Evolutionary conservation across 1,284 basidiomycete species (phyloP).

Genomic region (Sporisorium exsertum): DNA sequence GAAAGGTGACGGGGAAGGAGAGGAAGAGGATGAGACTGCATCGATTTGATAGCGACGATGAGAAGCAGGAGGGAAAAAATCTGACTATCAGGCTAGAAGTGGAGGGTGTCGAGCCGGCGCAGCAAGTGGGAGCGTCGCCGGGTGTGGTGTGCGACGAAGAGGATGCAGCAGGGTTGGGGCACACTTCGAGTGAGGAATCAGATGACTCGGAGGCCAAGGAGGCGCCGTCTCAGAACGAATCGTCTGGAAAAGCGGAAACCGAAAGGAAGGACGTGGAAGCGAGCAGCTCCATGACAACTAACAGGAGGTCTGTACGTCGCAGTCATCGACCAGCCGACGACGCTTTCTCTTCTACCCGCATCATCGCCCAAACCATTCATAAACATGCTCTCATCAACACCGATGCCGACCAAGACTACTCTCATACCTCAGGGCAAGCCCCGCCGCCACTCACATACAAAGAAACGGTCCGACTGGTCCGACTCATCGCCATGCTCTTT

Average conservation of each 20-base stretch:
- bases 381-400: background rate
- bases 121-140: background rate
- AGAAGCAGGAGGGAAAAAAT: background rate
- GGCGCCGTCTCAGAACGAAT: background rate
- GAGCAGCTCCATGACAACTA: background rate
- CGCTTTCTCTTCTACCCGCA: background rate
- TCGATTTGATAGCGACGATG: conserved; percentile 23
- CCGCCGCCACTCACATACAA: conserved; percentile 35
- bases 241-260: background rate
- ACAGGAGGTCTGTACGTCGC: background rate
- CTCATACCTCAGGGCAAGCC: background rate
- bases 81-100: conserved; percentile 8
- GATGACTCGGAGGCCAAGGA: background rate
- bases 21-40: conserved; percentile 19
- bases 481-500: conserved; percentile 41
- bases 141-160: conserved; percentile 15
- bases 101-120: background rate
- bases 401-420: background rate
- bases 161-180: conserved; percentile 6
- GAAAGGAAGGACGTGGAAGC: background rate
- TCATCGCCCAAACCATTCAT: conserved; percentile 24
- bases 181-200: conserved; percentile 26
- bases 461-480: conserved; percentile 41
- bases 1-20: background rate
- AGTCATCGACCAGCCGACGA: background rate